Percentiles rank a stretch among this genome's conserved stretches.
These are phyloP conservation scores for Chaetomium fimeti DNA, from an alignment of 495 filamentous ascomycete species.

Conservation along the genomic window DNA sequence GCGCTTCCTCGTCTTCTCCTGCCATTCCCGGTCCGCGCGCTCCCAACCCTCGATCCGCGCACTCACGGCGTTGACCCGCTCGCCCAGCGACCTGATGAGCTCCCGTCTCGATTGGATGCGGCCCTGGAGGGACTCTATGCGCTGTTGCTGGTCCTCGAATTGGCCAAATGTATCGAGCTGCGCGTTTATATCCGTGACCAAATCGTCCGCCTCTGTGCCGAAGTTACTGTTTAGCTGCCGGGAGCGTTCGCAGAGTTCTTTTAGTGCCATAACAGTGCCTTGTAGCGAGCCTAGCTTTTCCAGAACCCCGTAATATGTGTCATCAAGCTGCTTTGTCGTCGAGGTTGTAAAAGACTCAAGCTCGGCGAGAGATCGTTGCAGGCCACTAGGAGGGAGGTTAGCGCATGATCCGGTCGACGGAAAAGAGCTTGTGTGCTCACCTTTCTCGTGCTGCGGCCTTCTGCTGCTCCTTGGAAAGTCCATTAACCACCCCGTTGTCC, in stretches of 20 bases:
- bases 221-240: slow-evolving; percentile 62
- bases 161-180: slow-evolving; percentile 66
- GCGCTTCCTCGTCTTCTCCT: slow-evolving; percentile 62
- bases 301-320: slow-evolving; percentile 80
- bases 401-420: slow-evolving; percentile 20
- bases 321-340: slow-evolving; percentile 73
- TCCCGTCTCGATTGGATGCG: slow-evolving; percentile 63
- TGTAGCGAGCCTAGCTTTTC: slow-evolving; percentile 72
- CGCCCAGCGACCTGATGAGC: slow-evolving; percentile 62
- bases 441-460: slow-evolving; percentile 42
- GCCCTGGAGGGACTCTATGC: slow-evolving; percentile 62
- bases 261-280: slow-evolving; percentile 63
- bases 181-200: slow-evolving; percentile 60
- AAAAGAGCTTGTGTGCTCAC: slow-evolving; percentile 32
- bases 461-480: slow-evolving; percentile 44
- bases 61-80: slow-evolving; percentile 63
- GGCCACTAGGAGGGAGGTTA: slow-evolving; percentile 32
- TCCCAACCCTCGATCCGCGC: slow-evolving; percentile 69
- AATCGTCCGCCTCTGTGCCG: slow-evolving; percentile 55
- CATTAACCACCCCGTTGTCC: slow-evolving; percentile 37
- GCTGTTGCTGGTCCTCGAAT: slow-evolving; percentile 68
- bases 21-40: slow-evolving; percentile 67
- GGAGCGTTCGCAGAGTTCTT: slow-evolving; percentile 65
- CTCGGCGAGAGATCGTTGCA: slow-evolving; percentile 44
- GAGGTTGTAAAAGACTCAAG: slow-evolving; percentile 50